Conservation (phyloP, 768 basidiomycete genomes). For the Coprinopsis sp. region DNA sequence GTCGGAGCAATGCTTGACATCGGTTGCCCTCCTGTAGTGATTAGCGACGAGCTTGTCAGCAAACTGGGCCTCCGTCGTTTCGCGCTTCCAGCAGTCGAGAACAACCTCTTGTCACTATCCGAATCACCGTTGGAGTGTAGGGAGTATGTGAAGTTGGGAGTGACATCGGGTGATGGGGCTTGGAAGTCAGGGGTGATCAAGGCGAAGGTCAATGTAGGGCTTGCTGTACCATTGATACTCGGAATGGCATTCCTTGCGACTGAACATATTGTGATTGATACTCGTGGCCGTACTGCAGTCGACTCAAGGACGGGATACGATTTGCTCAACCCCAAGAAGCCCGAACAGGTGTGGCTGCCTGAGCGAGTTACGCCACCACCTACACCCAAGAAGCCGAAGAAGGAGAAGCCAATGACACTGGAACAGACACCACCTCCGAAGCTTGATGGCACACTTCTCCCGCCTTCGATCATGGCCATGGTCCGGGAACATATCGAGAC, state of each 20-base stretch:
- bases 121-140: constrained; percentile 10
- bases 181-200: constrained; percentile 16
- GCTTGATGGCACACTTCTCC: background rate
- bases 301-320: constrained; percentile 13
- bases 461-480: no score
- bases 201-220: constrained; percentile 14
- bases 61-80: constrained; percentile 13
- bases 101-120: constrained; percentile 15
- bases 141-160: constrained; percentile 18
- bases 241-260: constrained; percentile 20
- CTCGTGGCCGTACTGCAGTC: constrained; percentile 12
- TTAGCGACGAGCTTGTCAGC: constrained; percentile 10
- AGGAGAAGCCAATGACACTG: background rate
- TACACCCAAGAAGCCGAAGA: background rate
- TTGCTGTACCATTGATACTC: constrained; percentile 20
- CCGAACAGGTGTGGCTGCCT: no score
- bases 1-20: constrained; percentile 15
- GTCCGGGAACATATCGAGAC: no score
- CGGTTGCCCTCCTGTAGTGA: constrained; percentile 20
- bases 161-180: constrained; percentile 10
- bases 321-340: background rate
- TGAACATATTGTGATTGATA: constrained; percentile 17
- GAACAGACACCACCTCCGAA: constrained; percentile 6
- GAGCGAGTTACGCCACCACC: no score
- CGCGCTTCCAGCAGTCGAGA: constrained; percentile 14